Evolutionary conservation across 1,139 yeast species (phyloP).

Genomic region (Groenewaldozyma auringiensis): DNA sequence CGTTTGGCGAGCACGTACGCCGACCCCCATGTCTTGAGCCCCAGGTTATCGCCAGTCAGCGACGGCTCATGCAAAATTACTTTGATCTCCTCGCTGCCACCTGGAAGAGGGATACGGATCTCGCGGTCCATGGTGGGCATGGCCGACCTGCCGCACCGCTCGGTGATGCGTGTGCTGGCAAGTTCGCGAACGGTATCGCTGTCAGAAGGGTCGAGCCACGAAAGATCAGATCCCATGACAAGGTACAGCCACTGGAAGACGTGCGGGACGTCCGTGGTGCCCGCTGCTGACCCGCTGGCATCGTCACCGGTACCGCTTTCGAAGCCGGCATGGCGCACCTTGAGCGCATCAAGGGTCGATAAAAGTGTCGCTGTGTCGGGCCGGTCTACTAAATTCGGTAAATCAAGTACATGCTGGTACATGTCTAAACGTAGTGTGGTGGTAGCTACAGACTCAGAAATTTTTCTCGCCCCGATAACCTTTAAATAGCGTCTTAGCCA

Average conservation of each 20-base stretch:
- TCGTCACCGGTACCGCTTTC: too few relatives aligned
- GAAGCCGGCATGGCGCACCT: slow-evolving; percentile 48
- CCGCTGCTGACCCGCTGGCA: too few relatives aligned
- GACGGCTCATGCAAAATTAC: slow-evolving; percentile 71
- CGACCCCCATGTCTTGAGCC: slow-evolving; percentile 95
- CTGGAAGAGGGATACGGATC: slow-evolving; percentile 23
- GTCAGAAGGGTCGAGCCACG: slow-evolving; percentile 40
- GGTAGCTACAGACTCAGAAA: too few relatives aligned
- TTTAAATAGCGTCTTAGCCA: too few relatives aligned
- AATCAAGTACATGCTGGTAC: slow-evolving; percentile 51
- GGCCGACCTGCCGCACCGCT: slow-evolving; percentile 81
- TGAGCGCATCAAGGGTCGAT: slow-evolving; percentile 42
- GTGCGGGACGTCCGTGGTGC: slow-evolving; percentile 24
- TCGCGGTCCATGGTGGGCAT: slow-evolving; percentile 61
- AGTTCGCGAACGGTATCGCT: slow-evolving; percentile 42
- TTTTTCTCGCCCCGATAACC: too few relatives aligned
- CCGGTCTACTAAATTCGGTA: slow-evolving; percentile 44
- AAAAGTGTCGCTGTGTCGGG: slow-evolving; percentile 47
- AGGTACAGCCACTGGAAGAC: slow-evolving; percentile 57
- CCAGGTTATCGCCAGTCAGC: slow-evolving; percentile 76
- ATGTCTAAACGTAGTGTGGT: not conserved
- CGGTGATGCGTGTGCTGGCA: slow-evolving; percentile 64
- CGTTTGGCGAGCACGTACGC: slow-evolving; percentile 61
- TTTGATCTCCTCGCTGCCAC: slow-evolving; percentile 5
- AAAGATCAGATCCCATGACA: slow-evolving; percentile 50